Conservation (phyloP, 108 stramenopile species). For the Bacterosira constricta region DNA sequence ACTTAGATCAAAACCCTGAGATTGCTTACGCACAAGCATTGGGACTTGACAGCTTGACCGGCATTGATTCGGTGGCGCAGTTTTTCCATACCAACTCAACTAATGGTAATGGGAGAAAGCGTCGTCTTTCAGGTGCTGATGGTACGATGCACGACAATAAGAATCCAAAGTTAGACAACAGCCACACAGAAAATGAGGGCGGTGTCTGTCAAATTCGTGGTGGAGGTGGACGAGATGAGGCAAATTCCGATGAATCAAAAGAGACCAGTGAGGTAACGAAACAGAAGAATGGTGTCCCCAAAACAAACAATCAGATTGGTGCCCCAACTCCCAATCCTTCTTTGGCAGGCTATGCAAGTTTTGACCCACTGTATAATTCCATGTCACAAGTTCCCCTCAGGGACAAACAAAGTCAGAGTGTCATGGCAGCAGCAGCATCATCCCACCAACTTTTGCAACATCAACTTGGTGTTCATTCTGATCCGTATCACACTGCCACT, state of each 20-base stretch:
- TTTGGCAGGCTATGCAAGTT: slow-evolving; percentile 25
- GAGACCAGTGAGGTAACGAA: not conserved
- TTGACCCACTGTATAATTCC: slow-evolving; percentile 3
- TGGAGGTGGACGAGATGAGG: slow-evolving; percentile 25
- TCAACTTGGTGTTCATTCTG: slow-evolving; percentile 6
- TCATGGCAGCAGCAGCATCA: slow-evolving; percentile 46
- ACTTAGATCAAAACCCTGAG: not conserved
- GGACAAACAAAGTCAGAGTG: slow-evolving; percentile 10
- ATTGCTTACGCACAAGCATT: slow-evolving; percentile 7
- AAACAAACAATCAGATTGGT: not conserved
- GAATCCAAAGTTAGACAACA: not conserved
- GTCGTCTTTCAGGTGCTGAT: slow-evolving; percentile 6
- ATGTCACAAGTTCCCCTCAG: slow-evolving; percentile 8
- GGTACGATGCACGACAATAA: not conserved
- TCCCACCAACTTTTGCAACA: slow-evolving; percentile 20
- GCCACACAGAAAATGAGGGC: not conserved
- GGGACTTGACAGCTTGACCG: slow-evolving; percentile 15
- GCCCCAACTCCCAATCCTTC: slow-evolving; percentile 16
- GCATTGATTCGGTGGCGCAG: slow-evolving; percentile 11
- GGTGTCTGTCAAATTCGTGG: slow-evolving; percentile 32
- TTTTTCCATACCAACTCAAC: slow-evolving; percentile 15
- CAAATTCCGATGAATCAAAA: not conserved
- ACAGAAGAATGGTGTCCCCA: slow-evolving; percentile 8
- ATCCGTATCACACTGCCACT: slow-evolving; percentile 3
- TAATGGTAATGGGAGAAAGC: slow-evolving; percentile 9